A percentile compares a stretch with the other conserved stretches of the same genome.
Evolutionary conservation across 1,284 basidiomycete genomes (phyloP).

Genomic region (Leccinum holopus): DNA sequence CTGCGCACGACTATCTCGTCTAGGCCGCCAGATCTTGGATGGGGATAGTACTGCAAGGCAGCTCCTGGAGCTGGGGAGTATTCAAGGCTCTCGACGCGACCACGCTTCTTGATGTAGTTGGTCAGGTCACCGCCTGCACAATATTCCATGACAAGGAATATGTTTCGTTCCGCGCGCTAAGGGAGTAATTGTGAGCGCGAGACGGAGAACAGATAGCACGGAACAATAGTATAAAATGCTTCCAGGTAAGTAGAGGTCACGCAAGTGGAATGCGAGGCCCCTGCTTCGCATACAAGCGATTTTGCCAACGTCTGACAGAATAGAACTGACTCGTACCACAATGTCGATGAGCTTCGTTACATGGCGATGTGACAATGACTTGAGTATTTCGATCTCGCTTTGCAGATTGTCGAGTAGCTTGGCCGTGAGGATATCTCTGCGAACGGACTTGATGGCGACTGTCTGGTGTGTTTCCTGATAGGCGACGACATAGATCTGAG

Average conservation of each 20-base stretch:
- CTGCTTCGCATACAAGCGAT: neutral
- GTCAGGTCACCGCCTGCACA: slow-evolving; percentile 96
- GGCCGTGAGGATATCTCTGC: slow-evolving; percentile 81
- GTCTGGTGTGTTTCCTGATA: slow-evolving; percentile 68
- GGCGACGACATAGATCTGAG: slow-evolving; percentile 12
- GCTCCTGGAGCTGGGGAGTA: slow-evolving; percentile 69
- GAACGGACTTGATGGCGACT: slow-evolving; percentile 96
- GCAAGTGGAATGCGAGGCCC: too few relatives aligned
- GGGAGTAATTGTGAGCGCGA: slow-evolving; percentile 16
- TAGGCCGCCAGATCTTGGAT: slow-evolving; percentile 88
- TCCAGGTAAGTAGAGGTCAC: neutral
- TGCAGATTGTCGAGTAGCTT: slow-evolving; percentile 97
- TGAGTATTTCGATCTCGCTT: slow-evolving; percentile 96
- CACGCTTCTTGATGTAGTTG: slow-evolving; percentile 94
- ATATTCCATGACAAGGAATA: slow-evolving; percentile 98
- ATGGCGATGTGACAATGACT: slow-evolving; percentile 89
- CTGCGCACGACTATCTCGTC: slow-evolving; percentile 90
- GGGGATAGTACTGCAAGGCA: slow-evolving; percentile 81
- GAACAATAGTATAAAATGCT: neutral
- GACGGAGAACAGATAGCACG: neutral
- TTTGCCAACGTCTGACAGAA: neutral
- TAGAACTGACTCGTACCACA: slow-evolving; percentile 52
- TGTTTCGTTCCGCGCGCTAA: slow-evolving; percentile 88
- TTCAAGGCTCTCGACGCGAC: slow-evolving; percentile 81
- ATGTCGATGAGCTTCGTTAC: slow-evolving; percentile 94